phyloP scores from a whole-genome alignment of 768 basidiomycete genomes.

The Grammothele lineata region DNA sequence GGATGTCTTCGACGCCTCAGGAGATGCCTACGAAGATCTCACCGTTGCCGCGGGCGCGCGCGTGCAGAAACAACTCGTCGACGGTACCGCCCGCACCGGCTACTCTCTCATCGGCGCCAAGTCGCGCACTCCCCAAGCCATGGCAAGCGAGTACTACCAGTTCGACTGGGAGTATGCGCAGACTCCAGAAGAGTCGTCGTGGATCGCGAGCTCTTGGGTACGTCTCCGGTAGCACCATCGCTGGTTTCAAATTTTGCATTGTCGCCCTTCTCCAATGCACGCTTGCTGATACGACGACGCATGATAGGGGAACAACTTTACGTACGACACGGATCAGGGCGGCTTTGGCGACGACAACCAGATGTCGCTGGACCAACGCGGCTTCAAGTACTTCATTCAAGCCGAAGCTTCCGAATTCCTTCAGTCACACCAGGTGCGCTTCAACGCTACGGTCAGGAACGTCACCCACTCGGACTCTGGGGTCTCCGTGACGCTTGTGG shows the following conservation, averaged over 20 bases:
- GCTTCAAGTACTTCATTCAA: conserved; percentile 53
- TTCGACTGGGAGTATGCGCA: conserved; percentile 47
- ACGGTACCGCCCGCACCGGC: conserved; percentile 44
- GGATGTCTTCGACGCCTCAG: conserved; percentile 37
- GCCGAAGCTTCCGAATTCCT: conserved; percentile 56
- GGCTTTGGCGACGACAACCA: conserved; percentile 53
- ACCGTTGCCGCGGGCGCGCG: conserved; percentile 41
- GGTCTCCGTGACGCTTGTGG: conserved; percentile 43
- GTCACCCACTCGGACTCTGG: conserved; percentile 43
- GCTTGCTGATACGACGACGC: not conserved
- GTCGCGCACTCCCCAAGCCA: conserved; percentile 39
- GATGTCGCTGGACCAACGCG: conserved; percentile 55
- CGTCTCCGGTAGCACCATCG: conserved; percentile 4
- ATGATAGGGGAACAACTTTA: conserved; percentile 55
- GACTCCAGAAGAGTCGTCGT: conserved; percentile 41
- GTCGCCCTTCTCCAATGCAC: too few relatives aligned
- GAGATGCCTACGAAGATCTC: conserved; percentile 34
- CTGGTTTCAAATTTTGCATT: too few relatives aligned
- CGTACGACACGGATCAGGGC: conserved; percentile 45
- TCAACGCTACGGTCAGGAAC: conserved; percentile 46
- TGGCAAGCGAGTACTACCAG: conserved; percentile 53
- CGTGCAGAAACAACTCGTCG: conserved; percentile 37
- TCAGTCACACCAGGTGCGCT: conserved; percentile 37
- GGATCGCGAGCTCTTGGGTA: conserved; percentile 55
- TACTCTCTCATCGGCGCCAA: conserved; percentile 46